Evolutionary conservation across 2,329 filamentous ascomycete genomes (phyloP).

Genomic region (Epichloe gansuensis): DNA sequence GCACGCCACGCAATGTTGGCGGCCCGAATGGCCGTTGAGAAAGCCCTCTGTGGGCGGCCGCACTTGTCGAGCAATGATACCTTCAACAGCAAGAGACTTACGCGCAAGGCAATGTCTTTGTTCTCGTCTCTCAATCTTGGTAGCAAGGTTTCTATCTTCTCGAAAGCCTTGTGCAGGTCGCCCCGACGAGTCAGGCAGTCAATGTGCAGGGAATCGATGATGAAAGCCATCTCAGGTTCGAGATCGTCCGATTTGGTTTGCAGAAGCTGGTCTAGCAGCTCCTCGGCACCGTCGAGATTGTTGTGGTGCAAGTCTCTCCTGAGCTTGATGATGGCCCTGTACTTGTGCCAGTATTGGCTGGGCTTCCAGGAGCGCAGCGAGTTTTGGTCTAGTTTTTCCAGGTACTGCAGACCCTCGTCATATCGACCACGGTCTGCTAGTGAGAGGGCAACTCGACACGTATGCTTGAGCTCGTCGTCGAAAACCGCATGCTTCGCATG

Average conservation of each 20-base stretch:
- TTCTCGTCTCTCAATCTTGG: constrained; percentile 30
- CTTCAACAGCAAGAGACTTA: constrained; percentile 63
- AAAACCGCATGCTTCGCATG: constrained; percentile 47
- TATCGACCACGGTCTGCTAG: constrained; percentile 58
- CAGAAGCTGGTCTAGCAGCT: constrained; percentile 38
- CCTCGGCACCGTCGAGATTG: constrained; percentile 38
- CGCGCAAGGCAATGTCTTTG: constrained; percentile 48
- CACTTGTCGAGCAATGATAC: constrained; percentile 55
- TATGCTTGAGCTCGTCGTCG: constrained; percentile 68
- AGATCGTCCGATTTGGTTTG: constrained; percentile 38
- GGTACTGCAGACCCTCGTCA: constrained; percentile 43
- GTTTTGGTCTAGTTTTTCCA: constrained; percentile 41
- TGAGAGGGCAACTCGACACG: constrained; percentile 51
- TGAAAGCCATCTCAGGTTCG: constrained; percentile 39
- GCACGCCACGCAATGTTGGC: constrained; percentile 61
- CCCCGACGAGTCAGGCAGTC: constrained; percentile 38
- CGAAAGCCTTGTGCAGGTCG: constrained; percentile 34
- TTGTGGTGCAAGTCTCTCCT: constrained; percentile 47
- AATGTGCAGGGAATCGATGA: constrained; percentile 39
- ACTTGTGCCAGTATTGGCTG: constrained; percentile 60
- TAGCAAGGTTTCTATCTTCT: constrained; percentile 34
- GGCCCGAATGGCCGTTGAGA: constrained; percentile 65
- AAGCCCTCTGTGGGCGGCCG: constrained; percentile 59
- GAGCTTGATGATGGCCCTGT: constrained; percentile 53
- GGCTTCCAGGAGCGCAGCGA: constrained; percentile 62